Evolutionary conservation across 805 yeast species (phyloP), one percentile per base, ranked within the genome.

Genomic region (Schizosaccharomyces octosporus): DNA sequence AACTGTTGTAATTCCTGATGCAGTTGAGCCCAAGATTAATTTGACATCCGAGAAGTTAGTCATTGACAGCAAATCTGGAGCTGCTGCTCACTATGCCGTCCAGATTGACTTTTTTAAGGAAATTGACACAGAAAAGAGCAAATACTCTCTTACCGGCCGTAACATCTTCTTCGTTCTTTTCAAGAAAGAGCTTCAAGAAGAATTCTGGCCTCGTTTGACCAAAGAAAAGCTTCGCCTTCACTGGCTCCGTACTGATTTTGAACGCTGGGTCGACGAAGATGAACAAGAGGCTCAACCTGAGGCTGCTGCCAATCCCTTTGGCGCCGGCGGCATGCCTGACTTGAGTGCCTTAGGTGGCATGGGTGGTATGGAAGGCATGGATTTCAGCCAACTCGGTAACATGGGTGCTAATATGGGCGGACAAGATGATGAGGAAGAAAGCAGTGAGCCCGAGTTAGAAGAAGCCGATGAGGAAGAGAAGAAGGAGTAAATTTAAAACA

Each of bases 211-310:
- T 67, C 81, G 97, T 70, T 78, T 90, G 71, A 84, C 89, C 62
- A 89, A 88, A 74, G 89, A 85, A 68, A 87, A 88, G 75, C 77
- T 79, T 69, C 87, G 83, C 71, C 79, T 78, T 64, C 87, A 82
- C 65, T 86, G 79, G 73, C 80, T 90, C 70, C 85, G 86, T 76
- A 90, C 98, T 15, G 97, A 90, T 70, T 90, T 90, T 70, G 95
- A 89, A 75, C 86, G 62, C 72, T 90, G 98, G 98, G 95, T 86
- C 51, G 98, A 90, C 70, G 97, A 90, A 75, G 98, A 90, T 70
- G 98, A 90, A 74, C 98, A 90, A 74, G 88, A 87, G 51, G 89
- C 82, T 63, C 75, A 62, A 32, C 64, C 66, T 65, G 70, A 65
- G 42, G 74, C 70, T 60, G 66, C 69, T 64, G 41, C 27, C n/a